These are phyloP conservation scores for Fusarium sp. DNA, from an alignment of 2,329 filamentous ascomycete species.

Conservation along the genomic window DNA sequence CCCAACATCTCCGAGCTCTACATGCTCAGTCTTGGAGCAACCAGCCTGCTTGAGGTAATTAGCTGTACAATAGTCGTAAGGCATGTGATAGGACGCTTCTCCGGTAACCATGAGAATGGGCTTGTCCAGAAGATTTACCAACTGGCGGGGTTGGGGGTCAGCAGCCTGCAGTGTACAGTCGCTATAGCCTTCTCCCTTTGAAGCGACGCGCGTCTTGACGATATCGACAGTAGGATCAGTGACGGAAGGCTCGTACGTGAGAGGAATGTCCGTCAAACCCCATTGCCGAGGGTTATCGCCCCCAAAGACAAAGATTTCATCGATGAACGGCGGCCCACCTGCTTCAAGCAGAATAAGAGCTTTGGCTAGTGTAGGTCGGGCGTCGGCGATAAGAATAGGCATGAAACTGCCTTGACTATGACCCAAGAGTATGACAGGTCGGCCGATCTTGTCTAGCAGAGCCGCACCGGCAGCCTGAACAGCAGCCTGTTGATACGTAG, in stretches of 20 bases:
- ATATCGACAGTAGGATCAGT: slow-evolving; percentile 25
- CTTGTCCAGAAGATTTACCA: slow-evolving; percentile 51
- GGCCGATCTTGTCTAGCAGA: slow-evolving; percentile 57
- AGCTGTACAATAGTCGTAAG: slow-evolving; percentile 38
- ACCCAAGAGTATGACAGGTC: slow-evolving; percentile 53
- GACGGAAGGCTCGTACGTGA: slow-evolving; percentile 59
- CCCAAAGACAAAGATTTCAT: slow-evolving; percentile 54
- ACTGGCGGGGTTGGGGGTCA: slow-evolving; percentile 14
- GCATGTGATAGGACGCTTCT: slow-evolving; percentile 33
- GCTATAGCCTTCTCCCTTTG: slow-evolving; percentile 6
- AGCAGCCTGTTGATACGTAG: slow-evolving; percentile 27
- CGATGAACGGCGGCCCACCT: slow-evolving; percentile 59
- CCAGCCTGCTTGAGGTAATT: slow-evolving; percentile 37
- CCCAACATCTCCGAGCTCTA: slow-evolving; percentile 32
- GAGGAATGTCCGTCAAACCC: slow-evolving; percentile 61
- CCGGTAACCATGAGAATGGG: slow-evolving; percentile 37
- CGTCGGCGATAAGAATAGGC: slow-evolving; percentile 45
- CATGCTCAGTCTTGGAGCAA: slow-evolving; percentile 30
- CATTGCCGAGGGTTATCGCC: slow-evolving; percentile 51
- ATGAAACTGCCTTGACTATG: slow-evolving; percentile 60
- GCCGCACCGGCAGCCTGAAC: slow-evolving; percentile 49
- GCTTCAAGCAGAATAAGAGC: slow-evolving; percentile 60
- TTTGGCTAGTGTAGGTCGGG: slow-evolving; percentile 54
- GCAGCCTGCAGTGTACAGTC: slow-evolving; percentile 34
- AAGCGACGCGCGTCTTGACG: slow-evolving; percentile 10